Evolutionary conservation across 2,329 filamentous ascomycete species (phyloP).

Genomic region (Aaosphaeria pasadenensis): DNA sequence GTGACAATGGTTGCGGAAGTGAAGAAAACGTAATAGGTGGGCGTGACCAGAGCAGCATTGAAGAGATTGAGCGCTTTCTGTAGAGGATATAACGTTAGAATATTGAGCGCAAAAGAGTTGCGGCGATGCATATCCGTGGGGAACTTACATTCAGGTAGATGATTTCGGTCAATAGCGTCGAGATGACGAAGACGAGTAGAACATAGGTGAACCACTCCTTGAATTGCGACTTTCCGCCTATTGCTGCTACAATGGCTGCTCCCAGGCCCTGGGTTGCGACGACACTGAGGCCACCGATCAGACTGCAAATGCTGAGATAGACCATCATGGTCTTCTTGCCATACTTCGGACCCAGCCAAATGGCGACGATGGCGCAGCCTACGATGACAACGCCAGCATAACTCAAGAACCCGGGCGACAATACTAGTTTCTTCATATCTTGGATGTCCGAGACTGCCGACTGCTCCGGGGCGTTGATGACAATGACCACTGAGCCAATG

Average conservation of each 20-base stretch:
- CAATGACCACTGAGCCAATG: conserved; percentile 87
- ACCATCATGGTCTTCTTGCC: conserved; percentile 98
- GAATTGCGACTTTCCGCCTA: conserved; percentile 78
- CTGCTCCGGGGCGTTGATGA: conserved; percentile 84
- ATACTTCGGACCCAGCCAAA: conserved; percentile 82
- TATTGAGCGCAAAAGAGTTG: no score
- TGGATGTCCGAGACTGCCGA: conserved; percentile 85
- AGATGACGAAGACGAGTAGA: conserved; percentile 82
- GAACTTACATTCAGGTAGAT: conserved; percentile 86
- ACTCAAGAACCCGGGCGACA: conserved; percentile 79
- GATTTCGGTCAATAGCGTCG: conserved; percentile 89
- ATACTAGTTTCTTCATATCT: conserved; percentile 85
- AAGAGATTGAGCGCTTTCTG: conserved; percentile 98
- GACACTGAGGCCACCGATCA: conserved; percentile 90
- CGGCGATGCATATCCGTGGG: no score
- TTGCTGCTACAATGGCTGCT: conserved; percentile 85
- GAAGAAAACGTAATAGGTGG: conserved; percentile 98
- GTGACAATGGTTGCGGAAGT: conserved; percentile 94
- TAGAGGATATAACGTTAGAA: background rate
- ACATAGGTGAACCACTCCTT: conserved; percentile 98
- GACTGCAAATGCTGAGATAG: conserved; percentile 93
- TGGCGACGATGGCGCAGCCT: conserved; percentile 66
- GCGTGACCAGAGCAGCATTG: conserved; percentile 94
- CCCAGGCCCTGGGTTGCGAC: conserved; percentile 93
- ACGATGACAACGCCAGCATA: conserved; percentile 83